phyloP scores from a whole-genome alignment of 306 rosid genomes.

The Mimosa pudica region DNA sequence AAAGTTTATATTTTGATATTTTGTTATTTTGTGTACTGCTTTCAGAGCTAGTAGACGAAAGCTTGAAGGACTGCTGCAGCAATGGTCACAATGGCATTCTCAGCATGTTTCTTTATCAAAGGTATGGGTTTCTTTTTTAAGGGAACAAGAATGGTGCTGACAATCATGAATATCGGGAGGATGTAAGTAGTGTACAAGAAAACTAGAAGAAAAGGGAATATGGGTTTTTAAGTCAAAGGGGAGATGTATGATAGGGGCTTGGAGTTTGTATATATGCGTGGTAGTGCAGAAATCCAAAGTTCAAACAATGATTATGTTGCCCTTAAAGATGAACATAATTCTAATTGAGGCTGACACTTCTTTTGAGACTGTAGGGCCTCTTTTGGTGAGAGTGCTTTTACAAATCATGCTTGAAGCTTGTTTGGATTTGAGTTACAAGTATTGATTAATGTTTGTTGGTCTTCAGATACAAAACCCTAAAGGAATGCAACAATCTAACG shows the following conservation, averaged over 20 bases:
- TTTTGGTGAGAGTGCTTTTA: constrained; percentile 1
- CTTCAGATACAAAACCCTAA: neutral
- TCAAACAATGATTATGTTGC: constrained; percentile 20
- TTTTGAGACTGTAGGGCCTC: neutral
- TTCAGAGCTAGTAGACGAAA: constrained; percentile 80
- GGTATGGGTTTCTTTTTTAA: constrained; percentile 45
- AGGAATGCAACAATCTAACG: constrained; percentile 13
- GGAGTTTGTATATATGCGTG: constrained; percentile 6
- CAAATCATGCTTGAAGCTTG: constrained; percentile 29
- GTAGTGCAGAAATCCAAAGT: constrained; percentile 28
- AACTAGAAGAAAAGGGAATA: neutral
- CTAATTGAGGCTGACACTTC: neutral
- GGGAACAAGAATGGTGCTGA: constrained; percentile 14
- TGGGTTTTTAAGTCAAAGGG: neutral
- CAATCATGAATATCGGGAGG: constrained; percentile 11
- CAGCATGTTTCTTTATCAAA: constrained; percentile 53
- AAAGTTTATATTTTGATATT: constrained; percentile 22
- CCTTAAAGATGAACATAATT: constrained; percentile 13
- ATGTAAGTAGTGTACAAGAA: constrained; percentile 23
- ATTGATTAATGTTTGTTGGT: constrained; percentile 19
- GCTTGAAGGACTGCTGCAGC: constrained; percentile 81
- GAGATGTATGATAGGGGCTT: constrained; percentile 11
- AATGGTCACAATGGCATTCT: constrained; percentile 98
- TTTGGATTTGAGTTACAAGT: constrained; percentile 16
- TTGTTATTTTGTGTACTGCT: constrained; percentile 31